Evolutionary conservation across 2,329 filamentous ascomycete species (phyloP).

Genomic region (Cytospora mali): DNA sequence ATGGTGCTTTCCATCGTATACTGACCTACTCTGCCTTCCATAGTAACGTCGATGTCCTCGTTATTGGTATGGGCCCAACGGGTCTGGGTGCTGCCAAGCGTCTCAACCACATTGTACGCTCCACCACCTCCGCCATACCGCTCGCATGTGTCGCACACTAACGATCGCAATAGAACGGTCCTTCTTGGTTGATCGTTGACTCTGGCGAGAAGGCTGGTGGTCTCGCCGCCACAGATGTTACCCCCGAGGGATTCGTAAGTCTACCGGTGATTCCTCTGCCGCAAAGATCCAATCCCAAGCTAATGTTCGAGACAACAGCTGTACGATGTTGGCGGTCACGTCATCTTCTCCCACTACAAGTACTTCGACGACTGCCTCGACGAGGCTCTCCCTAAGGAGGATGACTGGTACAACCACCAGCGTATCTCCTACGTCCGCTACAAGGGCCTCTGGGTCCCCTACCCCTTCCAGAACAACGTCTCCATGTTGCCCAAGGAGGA

Average conservation of each 20-base stretch:
- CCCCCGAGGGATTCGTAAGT: constrained; percentile 93
- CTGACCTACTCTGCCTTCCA: constrained; percentile 25
- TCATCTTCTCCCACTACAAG: constrained; percentile 99
- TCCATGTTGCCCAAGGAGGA: constrained; percentile 97
- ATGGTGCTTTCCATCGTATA: too few relatives aligned
- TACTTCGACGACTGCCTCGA: constrained; percentile 99
- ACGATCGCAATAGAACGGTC: constrained; percentile 66
- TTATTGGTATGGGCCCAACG: constrained; percentile 97
- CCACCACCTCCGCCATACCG: constrained; percentile 35
- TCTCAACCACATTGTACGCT: constrained; percentile 87
- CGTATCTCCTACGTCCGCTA: constrained; percentile 98
- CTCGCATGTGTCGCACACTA: constrained; percentile 32
- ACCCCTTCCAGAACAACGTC: constrained; percentile 99
- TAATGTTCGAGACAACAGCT: constrained; percentile 58
- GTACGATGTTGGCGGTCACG: constrained; percentile 97
- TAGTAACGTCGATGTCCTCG: constrained; percentile 92
- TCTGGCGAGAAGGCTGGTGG: constrained; percentile 89
- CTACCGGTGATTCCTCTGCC: constrained; percentile 20
- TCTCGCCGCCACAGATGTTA: constrained; percentile 93
- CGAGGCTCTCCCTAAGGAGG: constrained; percentile 89
- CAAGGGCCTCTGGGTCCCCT: constrained; percentile 95
- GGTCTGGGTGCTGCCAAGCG: constrained; percentile 98
- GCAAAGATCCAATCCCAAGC: neutral
- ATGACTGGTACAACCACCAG: constrained; percentile 97
- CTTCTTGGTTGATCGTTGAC: constrained; percentile 96